Evolutionary conservation across 805 yeast species (phyloP).

Genomic region (Yamadazyma kitorensis): DNA sequence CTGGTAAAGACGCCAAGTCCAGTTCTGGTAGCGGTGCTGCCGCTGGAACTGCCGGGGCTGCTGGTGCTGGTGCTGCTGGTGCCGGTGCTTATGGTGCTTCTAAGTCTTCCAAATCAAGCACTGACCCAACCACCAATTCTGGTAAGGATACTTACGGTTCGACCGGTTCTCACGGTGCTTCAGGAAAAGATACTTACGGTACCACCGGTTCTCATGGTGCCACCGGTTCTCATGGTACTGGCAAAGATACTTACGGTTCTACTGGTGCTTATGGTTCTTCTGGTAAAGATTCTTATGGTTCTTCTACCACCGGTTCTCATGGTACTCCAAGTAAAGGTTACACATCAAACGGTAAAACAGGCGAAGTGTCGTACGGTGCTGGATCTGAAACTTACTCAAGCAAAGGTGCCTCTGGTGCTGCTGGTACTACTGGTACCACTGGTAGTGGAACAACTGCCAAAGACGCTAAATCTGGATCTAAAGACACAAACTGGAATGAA

Average conservation of each 20-base stretch:
- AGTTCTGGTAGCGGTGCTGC: constrained; percentile 12
- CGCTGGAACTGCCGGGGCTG: constrained; percentile 11
- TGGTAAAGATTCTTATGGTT: constrained; percentile 8
- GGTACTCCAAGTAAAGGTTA: constrained; percentile 1
- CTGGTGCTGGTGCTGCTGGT: constrained; percentile 11
- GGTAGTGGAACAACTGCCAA: not conserved
- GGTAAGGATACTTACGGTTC: constrained; percentile 13
- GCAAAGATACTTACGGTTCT: constrained; percentile 8
- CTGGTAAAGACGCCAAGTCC: constrained; percentile 7
- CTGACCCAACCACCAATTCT: constrained; percentile 9
- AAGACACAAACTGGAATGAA: constrained; percentile 8
- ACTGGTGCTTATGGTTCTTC: constrained; percentile 9
- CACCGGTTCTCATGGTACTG: constrained; percentile 11
- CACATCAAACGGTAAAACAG: constrained; percentile 3
- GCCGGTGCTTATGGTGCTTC: constrained; percentile 6
- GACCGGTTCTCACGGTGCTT: constrained; percentile 10
- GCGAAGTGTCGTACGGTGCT: constrained; percentile 8
- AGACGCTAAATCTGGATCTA: no score
- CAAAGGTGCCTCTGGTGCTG: constrained; percentile 1
- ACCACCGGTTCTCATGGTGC: constrained; percentile 14
- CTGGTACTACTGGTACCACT: not conserved
- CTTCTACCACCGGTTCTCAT: constrained; percentile 6
- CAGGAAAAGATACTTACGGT: constrained; percentile 11
- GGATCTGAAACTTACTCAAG: constrained; percentile 6
- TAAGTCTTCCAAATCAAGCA: constrained; percentile 5